Evolutionary conservation across 1,284 basidiomycete genomes (phyloP).

Genomic region (Xerocomus cyaneibrunnescens): DNA sequence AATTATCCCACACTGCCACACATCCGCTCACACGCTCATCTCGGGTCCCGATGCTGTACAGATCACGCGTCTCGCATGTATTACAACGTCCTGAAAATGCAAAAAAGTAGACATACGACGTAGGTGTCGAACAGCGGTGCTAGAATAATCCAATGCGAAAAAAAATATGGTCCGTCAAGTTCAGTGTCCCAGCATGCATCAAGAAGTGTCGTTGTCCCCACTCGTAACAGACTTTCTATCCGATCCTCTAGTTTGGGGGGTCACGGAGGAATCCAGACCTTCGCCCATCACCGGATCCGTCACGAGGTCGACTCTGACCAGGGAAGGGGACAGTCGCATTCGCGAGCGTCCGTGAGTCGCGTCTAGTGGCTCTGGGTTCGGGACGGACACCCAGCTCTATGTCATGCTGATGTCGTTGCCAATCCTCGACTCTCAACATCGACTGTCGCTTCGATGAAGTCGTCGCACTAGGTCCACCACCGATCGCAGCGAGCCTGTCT

Average conservation of each 20-base stretch:
- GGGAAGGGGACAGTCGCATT: constrained; percentile 51
- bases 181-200: constrained; percentile 20
- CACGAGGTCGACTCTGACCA: constrained; percentile 25
- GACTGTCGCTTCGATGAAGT: constrained; percentile 62
- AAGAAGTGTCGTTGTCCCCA: constrained; percentile 18
- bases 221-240: neutral
- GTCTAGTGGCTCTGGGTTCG: constrained; percentile 32
- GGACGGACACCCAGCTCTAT: constrained; percentile 38
- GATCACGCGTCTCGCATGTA: constrained; percentile 7
- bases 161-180: constrained; percentile 23
- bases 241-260: constrained; percentile 30
- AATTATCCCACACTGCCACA: constrained; percentile 18
- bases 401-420: constrained; percentile 70
- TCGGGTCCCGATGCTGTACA: neutral
- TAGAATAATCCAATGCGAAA: constrained; percentile 22
- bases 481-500: constrained; percentile 51
- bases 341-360: constrained; percentile 36
- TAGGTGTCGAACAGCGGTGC: constrained; percentile 5
- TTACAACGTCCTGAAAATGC: constrained; percentile 19
- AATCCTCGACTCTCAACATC: constrained; percentile 77
- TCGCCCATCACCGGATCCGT: constrained; percentile 34
- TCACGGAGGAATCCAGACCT: constrained; percentile 27
- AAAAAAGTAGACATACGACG: neutral
- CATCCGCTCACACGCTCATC: neutral
- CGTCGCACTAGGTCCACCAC: constrained; percentile 31